These are phyloP conservation scores for Fusarium goolgardi DNA, from an alignment of 2,329 filamentous ascomycete species.

Conservation along the genomic window DNA sequence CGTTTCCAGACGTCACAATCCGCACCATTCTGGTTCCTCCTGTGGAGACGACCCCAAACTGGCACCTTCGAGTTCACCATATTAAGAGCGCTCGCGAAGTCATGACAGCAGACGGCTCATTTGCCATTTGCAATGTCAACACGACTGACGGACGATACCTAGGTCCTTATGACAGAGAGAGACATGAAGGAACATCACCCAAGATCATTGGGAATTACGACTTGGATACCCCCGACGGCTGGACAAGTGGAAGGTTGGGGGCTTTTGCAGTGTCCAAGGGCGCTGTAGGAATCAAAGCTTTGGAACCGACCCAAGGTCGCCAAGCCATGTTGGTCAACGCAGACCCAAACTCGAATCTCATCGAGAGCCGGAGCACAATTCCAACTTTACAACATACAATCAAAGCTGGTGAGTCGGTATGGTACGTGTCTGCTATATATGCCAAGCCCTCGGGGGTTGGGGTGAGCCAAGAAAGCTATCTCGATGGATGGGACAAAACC, in stretches of 20 bases:
- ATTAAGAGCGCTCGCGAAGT: constrained; percentile 71
- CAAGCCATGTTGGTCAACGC: constrained; percentile 76
- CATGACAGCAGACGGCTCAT: constrained; percentile 79
- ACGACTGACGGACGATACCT: constrained; percentile 62
- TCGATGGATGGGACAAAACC: constrained; percentile 69
- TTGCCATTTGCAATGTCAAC: constrained; percentile 72
- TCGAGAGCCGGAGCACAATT: constrained; percentile 77
- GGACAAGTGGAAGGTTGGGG: constrained; percentile 62
- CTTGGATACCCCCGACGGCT: constrained; percentile 64
- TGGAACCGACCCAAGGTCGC: constrained; percentile 62
- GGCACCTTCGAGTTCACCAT: constrained; percentile 75
- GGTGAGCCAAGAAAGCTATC: constrained; percentile 64
- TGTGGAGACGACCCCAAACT: constrained; percentile 67
- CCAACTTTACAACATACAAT: constrained; percentile 75
- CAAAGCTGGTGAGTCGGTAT: constrained; percentile 65
- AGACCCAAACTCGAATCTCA: constrained; percentile 82
- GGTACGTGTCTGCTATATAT: constrained; percentile 79
- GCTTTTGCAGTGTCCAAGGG: constrained; percentile 68
- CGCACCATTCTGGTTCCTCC: constrained; percentile 75
- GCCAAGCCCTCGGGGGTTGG: constrained; percentile 70
- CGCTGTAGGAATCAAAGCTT: constrained; percentile 67
- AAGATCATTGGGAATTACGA: constrained; percentile 72
- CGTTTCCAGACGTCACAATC: constrained; percentile 75
- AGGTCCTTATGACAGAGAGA: constrained; percentile 59
- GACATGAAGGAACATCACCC: constrained; percentile 63